Evolutionary conservation across 192 early-diverging fungal genomes (phyloP), one percentile per base, ranked within the genome.

Genomic region (Linnemannia exigua): DNA sequence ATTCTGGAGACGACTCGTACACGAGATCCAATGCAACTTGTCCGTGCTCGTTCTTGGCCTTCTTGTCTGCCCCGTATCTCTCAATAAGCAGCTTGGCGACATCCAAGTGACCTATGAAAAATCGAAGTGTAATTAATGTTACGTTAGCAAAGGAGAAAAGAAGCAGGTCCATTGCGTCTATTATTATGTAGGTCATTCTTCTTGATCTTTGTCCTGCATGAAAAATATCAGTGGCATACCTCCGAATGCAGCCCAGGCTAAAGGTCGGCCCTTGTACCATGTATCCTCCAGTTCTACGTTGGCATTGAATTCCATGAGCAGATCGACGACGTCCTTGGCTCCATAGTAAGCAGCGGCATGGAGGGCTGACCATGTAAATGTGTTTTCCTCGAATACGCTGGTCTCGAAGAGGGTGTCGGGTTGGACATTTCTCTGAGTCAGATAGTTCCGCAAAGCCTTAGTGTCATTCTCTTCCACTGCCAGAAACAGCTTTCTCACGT

Each of bases 161-260:
- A 47, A 72, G 6, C n/a, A n/a, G n/a, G n/a, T n/a, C n/a, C n/a
- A n/a, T n/a, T n/a, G n/a, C n/a, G n/a, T n/a, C n/a, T n/a, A n/a
- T n/a, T n/a, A 19, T n/a, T 50, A 6, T 33, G 54, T 33, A 68
- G 28, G 54, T 17, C 36, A 25, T 61, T 73, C 48, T 31, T 58
- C 28, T 19, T 66, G 41, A 3, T 31, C 22, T 36, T 11, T 11
- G 12, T 46, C 35, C 31, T 46, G 16, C 77, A 51, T 47, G 35
- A 19, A 25, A 15, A 1, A 33, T 12, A 17, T 6, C 38, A 9
- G 14, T 15, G 38, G n/a, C 37, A 19, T 81, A 82, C 90, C 91
- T 37, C 93, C 95, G 82, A 95, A 97, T 6, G 95, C 96, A 17
- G 97, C 96, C 97, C 97, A 99, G 0, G 94, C 95, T 20, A 99